Evolutionary conservation across 805 yeast species (phyloP).

Genomic region (Nakazawaea populi): DNA sequence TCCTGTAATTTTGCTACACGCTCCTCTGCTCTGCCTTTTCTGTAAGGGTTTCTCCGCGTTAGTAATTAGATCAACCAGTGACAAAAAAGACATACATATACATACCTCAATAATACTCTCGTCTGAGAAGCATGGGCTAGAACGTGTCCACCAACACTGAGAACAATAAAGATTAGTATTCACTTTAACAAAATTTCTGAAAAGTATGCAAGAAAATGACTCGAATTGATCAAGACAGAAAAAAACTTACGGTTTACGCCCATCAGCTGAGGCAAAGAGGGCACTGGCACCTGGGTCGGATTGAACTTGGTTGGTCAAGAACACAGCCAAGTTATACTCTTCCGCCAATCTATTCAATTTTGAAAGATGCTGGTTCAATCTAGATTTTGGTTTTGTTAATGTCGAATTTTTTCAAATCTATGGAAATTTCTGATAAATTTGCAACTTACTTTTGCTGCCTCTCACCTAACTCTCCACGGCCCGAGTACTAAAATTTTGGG

Average conservation of each 20-base stretch:
- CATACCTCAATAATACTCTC: constrained; percentile 46
- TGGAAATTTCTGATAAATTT: constrained; percentile 21
- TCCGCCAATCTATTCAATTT: constrained; percentile 58
- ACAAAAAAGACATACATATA: not conserved
- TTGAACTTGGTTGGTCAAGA: constrained; percentile 73
- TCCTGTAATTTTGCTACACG: constrained; percentile 76
- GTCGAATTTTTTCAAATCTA: too few species aligned
- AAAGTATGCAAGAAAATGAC: not conserved
- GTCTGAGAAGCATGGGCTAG: constrained; percentile 81
- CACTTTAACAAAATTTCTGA: too few species aligned
- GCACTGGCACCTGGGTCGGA: constrained; percentile 84
- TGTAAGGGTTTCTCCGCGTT: constrained; percentile 10
- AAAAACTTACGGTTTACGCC: constrained; percentile 57
- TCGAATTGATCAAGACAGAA: too few species aligned
- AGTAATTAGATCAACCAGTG: not conserved
- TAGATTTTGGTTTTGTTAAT: not conserved
- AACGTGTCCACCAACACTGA: constrained; percentile 69
- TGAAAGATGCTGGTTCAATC: constrained; percentile 47
- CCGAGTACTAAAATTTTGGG: constrained; percentile 39
- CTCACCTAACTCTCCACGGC: constrained; percentile 73
- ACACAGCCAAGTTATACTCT: constrained; percentile 72
- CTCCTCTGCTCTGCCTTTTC: constrained; percentile 77
- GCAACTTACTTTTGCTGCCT: constrained; percentile 61
- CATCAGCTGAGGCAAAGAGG: constrained; percentile 74
- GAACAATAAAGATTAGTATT: not conserved